phyloP scores from a whole-genome alignment of 225 moss, liverwort and hornwort species.

The Physcomitrium patens region DNA sequence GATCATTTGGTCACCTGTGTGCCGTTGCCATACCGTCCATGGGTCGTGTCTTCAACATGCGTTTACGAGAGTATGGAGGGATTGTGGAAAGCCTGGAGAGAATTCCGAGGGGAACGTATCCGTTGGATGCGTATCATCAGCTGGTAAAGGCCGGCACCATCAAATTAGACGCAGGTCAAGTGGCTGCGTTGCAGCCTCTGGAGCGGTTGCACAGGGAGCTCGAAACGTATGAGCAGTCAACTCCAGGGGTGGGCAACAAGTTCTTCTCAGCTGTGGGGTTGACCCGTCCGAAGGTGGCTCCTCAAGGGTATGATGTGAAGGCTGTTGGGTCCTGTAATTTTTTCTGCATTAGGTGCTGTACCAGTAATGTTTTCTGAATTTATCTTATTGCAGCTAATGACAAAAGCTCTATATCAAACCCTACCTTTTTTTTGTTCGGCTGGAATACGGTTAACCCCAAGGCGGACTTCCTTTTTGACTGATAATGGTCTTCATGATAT shows the following conservation, averaged over 20 bases:
- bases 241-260: slow-evolving; percentile 56
- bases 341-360: not conserved
- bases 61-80: slow-evolving; percentile 41
- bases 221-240: slow-evolving; percentile 52
- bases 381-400: slow-evolving; percentile 4
- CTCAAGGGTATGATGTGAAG: slow-evolving; percentile 63
- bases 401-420: slow-evolving; percentile 20
- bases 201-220: slow-evolving; percentile 58
- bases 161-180: slow-evolving; percentile 72
- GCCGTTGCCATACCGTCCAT: not conserved
- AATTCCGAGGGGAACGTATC: slow-evolving; percentile 65
- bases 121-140: slow-evolving; percentile 76
- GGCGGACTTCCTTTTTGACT: not conserved
- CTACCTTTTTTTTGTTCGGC: slow-evolving; percentile 5
- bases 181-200: slow-evolving; percentile 51
- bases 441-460: slow-evolving; percentile 29
- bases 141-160: slow-evolving; percentile 69
- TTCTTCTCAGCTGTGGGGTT: slow-evolving; percentile 64
- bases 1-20: not conserved
- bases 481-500: slow-evolving; percentile 15
- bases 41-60: slow-evolving; percentile 31
- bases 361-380: not conserved
- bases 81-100: slow-evolving; percentile 59
- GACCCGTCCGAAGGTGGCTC: slow-evolving; percentile 50
- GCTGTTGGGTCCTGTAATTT: not conserved